Evolutionary conservation across 2,329 filamentous ascomycete genomes (phyloP).

Genomic region (Diaporthe eres): DNA sequence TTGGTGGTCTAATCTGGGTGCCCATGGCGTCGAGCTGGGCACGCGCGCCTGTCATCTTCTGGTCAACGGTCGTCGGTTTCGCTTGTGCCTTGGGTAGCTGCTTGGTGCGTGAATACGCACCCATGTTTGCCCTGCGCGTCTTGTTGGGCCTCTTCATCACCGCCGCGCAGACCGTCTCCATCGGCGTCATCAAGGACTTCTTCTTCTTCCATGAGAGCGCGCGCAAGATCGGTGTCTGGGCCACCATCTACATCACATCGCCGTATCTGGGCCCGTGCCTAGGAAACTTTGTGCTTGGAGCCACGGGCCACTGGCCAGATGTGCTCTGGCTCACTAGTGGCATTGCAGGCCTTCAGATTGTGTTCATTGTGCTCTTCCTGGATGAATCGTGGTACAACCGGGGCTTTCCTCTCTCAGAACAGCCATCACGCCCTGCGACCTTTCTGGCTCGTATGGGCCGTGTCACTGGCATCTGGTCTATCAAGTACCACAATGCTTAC

Average conservation of each 20-base stretch:
- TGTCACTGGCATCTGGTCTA: background rate
- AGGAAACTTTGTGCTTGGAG: conserved; percentile 53
- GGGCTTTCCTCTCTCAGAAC: background rate
- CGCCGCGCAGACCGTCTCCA: conserved; percentile 54
- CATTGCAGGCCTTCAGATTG: conserved; percentile 46
- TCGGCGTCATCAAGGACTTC: conserved; percentile 57
- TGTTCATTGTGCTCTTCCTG: conserved; percentile 46
- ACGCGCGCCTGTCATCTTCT: conserved; percentile 46
- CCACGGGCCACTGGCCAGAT: conserved; percentile 48
- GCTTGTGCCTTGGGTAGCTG: conserved; percentile 46
- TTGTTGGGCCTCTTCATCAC: conserved; percentile 61
- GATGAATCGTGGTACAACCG: conserved; percentile 14
- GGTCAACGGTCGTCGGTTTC: conserved; percentile 47
- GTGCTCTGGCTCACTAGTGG: conserved; percentile 51
- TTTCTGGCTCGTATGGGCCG: background rate
- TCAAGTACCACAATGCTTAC: background rate
- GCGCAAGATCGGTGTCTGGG: conserved; percentile 52
- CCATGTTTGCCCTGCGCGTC: conserved; percentile 45
- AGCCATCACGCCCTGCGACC: background rate
- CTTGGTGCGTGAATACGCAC: conserved; percentile 44
- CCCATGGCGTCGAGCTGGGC: conserved; percentile 44
- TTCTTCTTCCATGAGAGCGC: conserved; percentile 63
- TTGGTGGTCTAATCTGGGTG: conserved; percentile 43
- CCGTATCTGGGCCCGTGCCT: conserved; percentile 51
- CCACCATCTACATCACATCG: conserved; percentile 42